Percentiles rank a stretch among this genome's conserved stretches.
phyloP scores from a whole-genome alignment of 2,329 filamentous ascomycete genomes.

The Chrysoporthe puriensis region DNA sequence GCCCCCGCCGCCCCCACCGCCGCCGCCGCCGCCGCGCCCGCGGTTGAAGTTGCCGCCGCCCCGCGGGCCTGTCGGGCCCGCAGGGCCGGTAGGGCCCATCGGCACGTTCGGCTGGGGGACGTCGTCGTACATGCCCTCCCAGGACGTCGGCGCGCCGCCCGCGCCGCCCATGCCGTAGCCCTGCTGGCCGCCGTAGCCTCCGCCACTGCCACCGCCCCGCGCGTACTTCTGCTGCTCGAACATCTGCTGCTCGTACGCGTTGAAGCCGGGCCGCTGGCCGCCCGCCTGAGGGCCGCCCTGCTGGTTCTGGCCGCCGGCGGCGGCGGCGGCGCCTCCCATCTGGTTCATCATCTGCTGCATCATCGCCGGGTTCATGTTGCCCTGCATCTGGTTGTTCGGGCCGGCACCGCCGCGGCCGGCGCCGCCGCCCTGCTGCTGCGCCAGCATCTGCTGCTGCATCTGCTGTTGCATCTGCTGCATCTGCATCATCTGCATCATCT shows the following conservation, averaged over 20 bases:
- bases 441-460: conserved; percentile 53
- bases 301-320: conserved; percentile 37
- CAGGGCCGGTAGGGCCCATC: conserved; percentile 31
- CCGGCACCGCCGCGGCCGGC: conserved; percentile 38
- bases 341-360: conserved; percentile 62
- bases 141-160: conserved; percentile 74
- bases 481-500: conserved; percentile 64
- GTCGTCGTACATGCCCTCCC: conserved; percentile 99
- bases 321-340: conserved; percentile 33
- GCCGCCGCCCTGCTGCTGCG: conserved; percentile 35
- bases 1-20: conserved; percentile 28
- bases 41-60: conserved; percentile 43
- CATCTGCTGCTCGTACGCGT: conserved; percentile 71
- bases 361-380: conserved; percentile 52
- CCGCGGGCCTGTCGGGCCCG: conserved; percentile 52
- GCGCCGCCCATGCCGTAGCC: conserved; percentile 41
- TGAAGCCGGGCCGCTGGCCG: conserved; percentile 56
- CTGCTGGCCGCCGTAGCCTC: conserved; percentile 35
- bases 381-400: conserved; percentile 44
- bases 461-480: conserved; percentile 72
- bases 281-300: conserved; percentile 37
- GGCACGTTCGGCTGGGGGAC: conserved; percentile 77
- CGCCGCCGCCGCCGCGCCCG: conserved; percentile 34
- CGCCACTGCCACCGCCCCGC: conserved; percentile 47
- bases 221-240: conserved; percentile 83